These are phyloP conservation scores for Acanthamoeba divionensis DNA, from an alignment of 208 protist species.

Conservation along the genomic window DNA sequence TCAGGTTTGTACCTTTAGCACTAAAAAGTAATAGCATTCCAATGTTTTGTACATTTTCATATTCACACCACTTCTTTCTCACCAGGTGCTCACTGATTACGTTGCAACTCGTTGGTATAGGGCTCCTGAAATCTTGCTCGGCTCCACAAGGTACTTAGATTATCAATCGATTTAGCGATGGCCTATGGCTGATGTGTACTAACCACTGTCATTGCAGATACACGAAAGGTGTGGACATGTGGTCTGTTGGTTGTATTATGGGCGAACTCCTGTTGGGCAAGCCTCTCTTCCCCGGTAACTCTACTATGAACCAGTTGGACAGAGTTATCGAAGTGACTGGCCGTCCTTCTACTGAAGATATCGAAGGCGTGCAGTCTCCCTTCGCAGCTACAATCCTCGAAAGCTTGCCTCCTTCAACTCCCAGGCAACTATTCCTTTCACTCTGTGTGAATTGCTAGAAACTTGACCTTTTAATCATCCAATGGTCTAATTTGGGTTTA, in stretches of 20 bases:
- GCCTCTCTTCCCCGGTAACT: constrained; percentile 89
- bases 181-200: neutral
- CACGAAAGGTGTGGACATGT: constrained; percentile 97
- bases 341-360: constrained; percentile 78
- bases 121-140: constrained; percentile 96
- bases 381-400: constrained; percentile 94
- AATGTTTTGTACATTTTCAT: neutral
- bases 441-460: constrained; percentile 62
- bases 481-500: no score
- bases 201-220: constrained; percentile 57
- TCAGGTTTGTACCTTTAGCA: neutral
- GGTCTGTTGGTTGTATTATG: constrained; percentile 97
- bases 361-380: constrained; percentile 91
- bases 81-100: constrained; percentile 74
- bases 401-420: constrained; percentile 78
- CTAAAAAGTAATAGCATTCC: neutral
- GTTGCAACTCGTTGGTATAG: constrained; percentile 94
- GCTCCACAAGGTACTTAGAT: constrained; percentile 84
- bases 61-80: neutral
- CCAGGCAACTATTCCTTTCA: constrained; percentile 76
- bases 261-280: constrained; percentile 93
- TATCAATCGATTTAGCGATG: neutral
- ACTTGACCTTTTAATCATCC: neutral
- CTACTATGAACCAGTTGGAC: constrained; percentile 96
- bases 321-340: constrained; percentile 80